Percentiles rank a stretch among this genome's conserved stretches.
Evolutionary conservation across 495 filamentous ascomycete genomes (phyloP).

Genomic region (Aspergillus asperescens): DNA sequence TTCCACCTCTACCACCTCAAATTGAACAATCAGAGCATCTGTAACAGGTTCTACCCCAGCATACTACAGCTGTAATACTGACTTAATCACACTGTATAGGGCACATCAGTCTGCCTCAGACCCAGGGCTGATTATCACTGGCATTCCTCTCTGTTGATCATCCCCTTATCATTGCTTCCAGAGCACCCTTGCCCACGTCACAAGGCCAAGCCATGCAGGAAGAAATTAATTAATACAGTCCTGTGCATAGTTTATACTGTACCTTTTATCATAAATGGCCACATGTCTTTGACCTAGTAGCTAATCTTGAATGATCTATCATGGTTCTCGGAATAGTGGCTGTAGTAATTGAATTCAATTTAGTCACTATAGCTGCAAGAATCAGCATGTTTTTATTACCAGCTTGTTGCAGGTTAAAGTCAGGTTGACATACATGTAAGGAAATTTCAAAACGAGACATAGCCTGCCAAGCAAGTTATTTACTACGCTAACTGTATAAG

Average conservation of each 20-base stretch:
- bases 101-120: neutral
- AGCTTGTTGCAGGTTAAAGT: neutral
- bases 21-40: neutral
- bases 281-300: neutral
- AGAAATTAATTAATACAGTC: neutral
- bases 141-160: neutral
- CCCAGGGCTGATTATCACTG: neutral
- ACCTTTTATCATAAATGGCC: neutral
- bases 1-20: neutral
- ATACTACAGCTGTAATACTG: neutral
- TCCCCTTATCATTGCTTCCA: neutral
- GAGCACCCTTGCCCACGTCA: neutral
- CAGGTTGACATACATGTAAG: too few species aligned
- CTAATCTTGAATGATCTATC: neutral
- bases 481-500: too few species aligned
- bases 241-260: neutral
- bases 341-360: neutral
- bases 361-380: neutral
- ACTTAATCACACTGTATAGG: neutral
- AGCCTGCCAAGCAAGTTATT: too few species aligned
- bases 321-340: neutral
- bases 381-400: neutral
- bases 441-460: too few species aligned
- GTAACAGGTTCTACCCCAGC: neutral
- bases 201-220: neutral